Percentiles rank a stretch among this genome's conserved stretches.
Conservation (phyloP, 345 rosid species). For the Theobroma cacao region DNA sequence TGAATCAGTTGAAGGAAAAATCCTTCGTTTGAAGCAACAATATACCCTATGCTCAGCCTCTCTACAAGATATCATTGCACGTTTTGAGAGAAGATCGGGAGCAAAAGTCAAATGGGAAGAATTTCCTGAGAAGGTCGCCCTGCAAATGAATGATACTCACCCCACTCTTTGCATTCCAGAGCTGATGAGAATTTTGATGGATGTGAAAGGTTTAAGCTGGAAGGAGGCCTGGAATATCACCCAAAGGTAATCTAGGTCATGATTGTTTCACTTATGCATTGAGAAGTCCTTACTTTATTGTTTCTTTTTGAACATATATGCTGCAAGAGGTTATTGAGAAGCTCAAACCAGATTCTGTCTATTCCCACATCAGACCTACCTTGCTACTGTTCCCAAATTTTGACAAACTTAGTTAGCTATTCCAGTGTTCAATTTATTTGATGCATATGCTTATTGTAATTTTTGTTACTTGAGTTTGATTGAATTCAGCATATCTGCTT, state of each 20-base stretch:
- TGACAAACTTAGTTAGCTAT: neutral
- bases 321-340: neutral
- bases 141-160: conserved; percentile 86
- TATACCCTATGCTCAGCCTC: conserved; percentile 85
- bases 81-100: conserved; percentile 74
- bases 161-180: conserved; percentile 83
- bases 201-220: conserved; percentile 71
- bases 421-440: neutral
- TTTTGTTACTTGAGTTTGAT: neutral
- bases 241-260: conserved; percentile 42
- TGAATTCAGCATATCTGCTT: neutral
- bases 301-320: neutral
- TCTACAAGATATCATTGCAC: conserved; percentile 66
- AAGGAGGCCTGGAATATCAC: conserved; percentile 75
- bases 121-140: conserved; percentile 78
- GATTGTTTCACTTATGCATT: neutral
- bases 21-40: conserved; percentile 80
- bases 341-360: neutral
- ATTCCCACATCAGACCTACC: neutral
- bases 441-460: neutral
- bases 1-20: conserved; percentile 71
- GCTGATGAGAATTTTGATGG: conserved; percentile 71
- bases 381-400: neutral
- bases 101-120: conserved; percentile 60
- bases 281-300: neutral